Evolutionary conservation across 305 asterid genomes (phyloP), one percentile per base, ranked within the genome.

Genomic region (Fraxinus nigra): DNA sequence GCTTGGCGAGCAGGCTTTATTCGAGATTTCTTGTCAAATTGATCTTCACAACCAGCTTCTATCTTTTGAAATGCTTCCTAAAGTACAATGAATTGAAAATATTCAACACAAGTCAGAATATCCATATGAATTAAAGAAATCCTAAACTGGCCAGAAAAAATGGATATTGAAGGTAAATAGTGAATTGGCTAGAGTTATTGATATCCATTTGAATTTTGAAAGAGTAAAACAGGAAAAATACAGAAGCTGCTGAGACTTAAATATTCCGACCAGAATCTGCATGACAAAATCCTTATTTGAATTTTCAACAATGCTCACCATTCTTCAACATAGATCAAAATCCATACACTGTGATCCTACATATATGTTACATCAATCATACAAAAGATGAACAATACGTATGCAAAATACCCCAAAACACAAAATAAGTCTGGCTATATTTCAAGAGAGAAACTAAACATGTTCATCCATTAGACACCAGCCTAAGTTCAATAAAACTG

Each of bases 1-100:
- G 90, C 85, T 78, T 85, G 88, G 48, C 94, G 90, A 81, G 90
- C 80, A 38, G 93, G 85, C 87, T 88, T 93, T 51, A 87, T 81
- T 83, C 87, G 89, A 77, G 90, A 80, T 88, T 89, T 88, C 84
- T 89, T 88, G 82, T 80, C 86, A 43, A 87, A 79, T 77, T 77
- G 80, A 48, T 90, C 90, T 65, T 86, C 88, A 75, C 78, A 85
- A 67, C 83, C 95, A 82, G 86, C 83, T 80, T 85, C 87, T 79
- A 82, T 77, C 82, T 83, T 86, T 33, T 86, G 75, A 86, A 87
- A 80, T 78, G 87, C 54, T 81, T 84, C 85, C 86, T 90, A 20
- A 76, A 72, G 75, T 73, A 82, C 48, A 75, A 51, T 51, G 61
- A 51, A 51, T 51, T 51, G 20, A 34, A 63, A 65, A 70, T 73